These are phyloP conservation scores for Phyllosticta ampelicida DNA, from an alignment of 2,329 filamentous ascomycete genomes.

Conservation along the genomic window DNA sequence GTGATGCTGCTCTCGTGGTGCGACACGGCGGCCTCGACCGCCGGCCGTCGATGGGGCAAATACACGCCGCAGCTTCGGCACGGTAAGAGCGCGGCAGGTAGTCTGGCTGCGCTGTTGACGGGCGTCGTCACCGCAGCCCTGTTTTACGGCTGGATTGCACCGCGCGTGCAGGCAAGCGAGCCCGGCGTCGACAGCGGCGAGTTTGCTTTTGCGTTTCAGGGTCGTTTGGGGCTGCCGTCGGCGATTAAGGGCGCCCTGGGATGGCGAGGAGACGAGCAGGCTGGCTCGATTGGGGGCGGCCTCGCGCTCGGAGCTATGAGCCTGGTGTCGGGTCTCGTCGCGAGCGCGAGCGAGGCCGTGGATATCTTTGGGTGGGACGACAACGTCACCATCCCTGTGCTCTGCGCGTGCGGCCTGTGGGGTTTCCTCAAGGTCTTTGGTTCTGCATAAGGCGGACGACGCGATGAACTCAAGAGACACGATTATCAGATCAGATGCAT, in stretches of 20 bases:
- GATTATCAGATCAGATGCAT: neutral
- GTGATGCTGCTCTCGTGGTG: conserved; percentile 93
- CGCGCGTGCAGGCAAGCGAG: conserved; percentile 26
- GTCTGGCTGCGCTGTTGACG: conserved; percentile 68
- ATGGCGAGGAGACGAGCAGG: conserved; percentile 43
- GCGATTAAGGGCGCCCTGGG: conserved; percentile 50
- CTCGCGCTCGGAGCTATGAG: conserved; percentile 72
- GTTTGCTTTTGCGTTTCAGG: conserved; percentile 71
- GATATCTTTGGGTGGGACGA: conserved; percentile 94
- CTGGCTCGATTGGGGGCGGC: conserved; percentile 53
- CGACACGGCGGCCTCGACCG: conserved; percentile 91
- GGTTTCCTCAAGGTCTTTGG: conserved; percentile 83
- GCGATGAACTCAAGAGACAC: neutral
- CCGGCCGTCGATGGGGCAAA: conserved; percentile 78
- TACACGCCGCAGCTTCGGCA: conserved; percentile 77
- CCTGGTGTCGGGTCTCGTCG: conserved; percentile 77
- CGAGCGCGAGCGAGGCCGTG: conserved; percentile 78
- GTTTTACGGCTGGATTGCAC: conserved; percentile 84
- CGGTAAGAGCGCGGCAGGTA: conserved; percentile 88
- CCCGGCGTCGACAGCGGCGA: conserved; percentile 26
- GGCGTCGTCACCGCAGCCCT: conserved; percentile 72
- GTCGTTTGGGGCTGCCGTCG: conserved; percentile 58
- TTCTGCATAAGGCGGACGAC: neutral
- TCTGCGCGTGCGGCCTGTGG: conserved; percentile 83
- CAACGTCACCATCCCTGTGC: conserved; percentile 88